Percentiles rank a stretch among this genome's conserved stretches.
Evolutionary conservation across 2,329 filamentous ascomycete species (phyloP).

Genomic region (Penicillium sp.): DNA sequence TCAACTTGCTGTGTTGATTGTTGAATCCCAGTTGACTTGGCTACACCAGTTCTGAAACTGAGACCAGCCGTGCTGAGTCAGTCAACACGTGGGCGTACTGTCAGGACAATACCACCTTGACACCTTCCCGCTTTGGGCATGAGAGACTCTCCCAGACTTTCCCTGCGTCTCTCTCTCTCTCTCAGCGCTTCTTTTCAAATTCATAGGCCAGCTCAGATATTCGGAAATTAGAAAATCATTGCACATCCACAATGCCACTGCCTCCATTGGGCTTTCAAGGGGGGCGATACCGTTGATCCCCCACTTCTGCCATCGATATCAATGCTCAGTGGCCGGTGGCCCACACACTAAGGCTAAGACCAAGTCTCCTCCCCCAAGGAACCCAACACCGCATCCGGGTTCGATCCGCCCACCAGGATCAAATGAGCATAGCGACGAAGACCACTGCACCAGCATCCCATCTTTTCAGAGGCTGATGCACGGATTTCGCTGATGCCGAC

Average conservation of each 20-base stretch:
- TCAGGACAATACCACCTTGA: not conserved
- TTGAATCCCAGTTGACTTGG: not conserved
- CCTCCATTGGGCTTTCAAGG: not conserved
- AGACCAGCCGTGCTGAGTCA: not conserved
- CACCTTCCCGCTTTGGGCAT: not conserved
- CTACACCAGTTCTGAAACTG: not conserved
- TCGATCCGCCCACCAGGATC: not conserved
- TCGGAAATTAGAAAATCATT: not conserved
- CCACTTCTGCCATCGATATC: not conserved
- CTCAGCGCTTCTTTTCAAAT: not conserved
- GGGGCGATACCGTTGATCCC: not conserved
- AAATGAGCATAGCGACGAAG: slow-evolving; percentile 9
- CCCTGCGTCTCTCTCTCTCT: not conserved
- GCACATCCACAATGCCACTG: not conserved
- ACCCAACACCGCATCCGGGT: slow-evolving; percentile 2
- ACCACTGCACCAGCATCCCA: not conserved
- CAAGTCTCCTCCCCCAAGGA: not conserved
- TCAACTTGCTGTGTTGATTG: not conserved
- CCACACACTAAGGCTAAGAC: not conserved
- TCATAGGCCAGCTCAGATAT: not conserved
- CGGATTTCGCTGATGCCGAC: not conserved
- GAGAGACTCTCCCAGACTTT: too few species aligned
- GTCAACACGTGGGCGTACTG: not conserved
- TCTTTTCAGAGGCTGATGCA: not conserved
- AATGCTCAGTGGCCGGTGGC: not conserved